Evolutionary conservation across 2,329 filamentous ascomycete genomes (phyloP).

Genomic region (Pezicula neosporulosa): DNA sequence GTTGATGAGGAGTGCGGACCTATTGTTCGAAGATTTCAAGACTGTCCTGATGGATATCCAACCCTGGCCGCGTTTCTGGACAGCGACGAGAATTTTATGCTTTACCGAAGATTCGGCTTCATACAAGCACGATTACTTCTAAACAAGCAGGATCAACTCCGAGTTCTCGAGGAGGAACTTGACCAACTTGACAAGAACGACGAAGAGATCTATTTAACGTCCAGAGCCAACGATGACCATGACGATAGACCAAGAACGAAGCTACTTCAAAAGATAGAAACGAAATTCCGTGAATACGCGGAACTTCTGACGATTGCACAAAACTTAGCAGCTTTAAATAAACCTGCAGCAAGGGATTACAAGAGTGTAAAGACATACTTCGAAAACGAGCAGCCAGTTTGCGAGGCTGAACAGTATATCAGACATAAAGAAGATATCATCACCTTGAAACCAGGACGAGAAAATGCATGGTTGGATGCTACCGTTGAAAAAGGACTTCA

Average conservation of each 20-base stretch:
- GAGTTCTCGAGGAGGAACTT: constrained; percentile 15
- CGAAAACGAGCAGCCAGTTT: constrained; percentile 15
- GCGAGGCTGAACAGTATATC: constrained; percentile 28
- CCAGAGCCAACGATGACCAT: constrained; percentile 8
- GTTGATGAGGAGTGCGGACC: not conserved
- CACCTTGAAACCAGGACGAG: constrained; percentile 32
- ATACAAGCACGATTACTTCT: constrained; percentile 34
- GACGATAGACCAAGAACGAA: constrained; percentile 10
- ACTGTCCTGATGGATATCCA: constrained; percentile 30
- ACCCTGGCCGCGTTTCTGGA: constrained; percentile 34
- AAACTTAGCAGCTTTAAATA: constrained; percentile 24
- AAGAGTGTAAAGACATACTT: constrained; percentile 28
- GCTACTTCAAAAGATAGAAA: constrained; percentile 6
- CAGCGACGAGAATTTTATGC: constrained; percentile 37
- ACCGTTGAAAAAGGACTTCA: constrained; percentile 26
- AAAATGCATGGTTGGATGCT: constrained; percentile 36
- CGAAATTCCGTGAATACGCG: constrained; percentile 9
- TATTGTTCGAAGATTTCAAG: not conserved
- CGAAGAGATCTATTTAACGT: constrained; percentile 1
- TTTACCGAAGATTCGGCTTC: constrained; percentile 38
- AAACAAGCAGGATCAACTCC: constrained; percentile 17
- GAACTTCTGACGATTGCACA: constrained; percentile 14
- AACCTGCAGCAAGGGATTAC: constrained; percentile 29
- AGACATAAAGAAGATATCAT: constrained; percentile 36
- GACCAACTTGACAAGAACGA: constrained; percentile 11